Conservation (phyloP, 441 rosid genomes). For the Aleurites moluccanus region DNA sequence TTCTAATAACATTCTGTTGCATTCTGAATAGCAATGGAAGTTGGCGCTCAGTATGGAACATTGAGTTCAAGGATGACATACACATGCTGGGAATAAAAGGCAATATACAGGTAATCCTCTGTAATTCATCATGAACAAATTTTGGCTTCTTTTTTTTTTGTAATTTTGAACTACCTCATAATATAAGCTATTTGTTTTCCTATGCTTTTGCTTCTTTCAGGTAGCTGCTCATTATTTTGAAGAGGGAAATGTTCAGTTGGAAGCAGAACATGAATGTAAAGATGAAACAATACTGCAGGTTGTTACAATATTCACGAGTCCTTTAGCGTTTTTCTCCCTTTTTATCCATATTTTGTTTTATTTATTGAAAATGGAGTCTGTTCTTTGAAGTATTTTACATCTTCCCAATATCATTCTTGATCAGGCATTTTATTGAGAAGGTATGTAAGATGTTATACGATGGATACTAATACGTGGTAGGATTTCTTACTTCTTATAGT, state of each 20-base stretch:
- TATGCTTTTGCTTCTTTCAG: slow-evolving; percentile 38
- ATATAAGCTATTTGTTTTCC: background rate
- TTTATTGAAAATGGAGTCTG: background rate
- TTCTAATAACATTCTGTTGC: slow-evolving; percentile 20
- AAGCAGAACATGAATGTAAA: slow-evolving; percentile 78
- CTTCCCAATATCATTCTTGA: background rate
- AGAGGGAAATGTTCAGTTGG: slow-evolving; percentile 98
- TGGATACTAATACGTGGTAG: background rate
- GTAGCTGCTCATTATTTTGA: slow-evolving; percentile 98
- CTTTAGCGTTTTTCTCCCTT: slow-evolving; percentile 6
- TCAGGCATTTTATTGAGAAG: background rate
- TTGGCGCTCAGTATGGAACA: slow-evolving; percentile 93
- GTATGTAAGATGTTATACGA: background rate
- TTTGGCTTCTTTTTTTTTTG: background rate
- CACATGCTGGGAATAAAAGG: slow-evolving; percentile 76
- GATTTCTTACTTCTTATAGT: background rate
- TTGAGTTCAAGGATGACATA: slow-evolving; percentile 76
- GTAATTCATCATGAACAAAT: background rate
- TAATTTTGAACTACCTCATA: background rate
- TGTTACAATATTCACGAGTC: slow-evolving; percentile 1
- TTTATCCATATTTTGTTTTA: background rate
- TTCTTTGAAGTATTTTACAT: background rate
- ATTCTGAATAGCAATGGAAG: slow-evolving; percentile 74
- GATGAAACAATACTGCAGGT: slow-evolving; percentile 94
- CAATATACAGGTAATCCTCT: slow-evolving; percentile 63